phyloP scores from a whole-genome alignment of 805 yeast species.

The Kazachstania kunashirensis region DNA sequence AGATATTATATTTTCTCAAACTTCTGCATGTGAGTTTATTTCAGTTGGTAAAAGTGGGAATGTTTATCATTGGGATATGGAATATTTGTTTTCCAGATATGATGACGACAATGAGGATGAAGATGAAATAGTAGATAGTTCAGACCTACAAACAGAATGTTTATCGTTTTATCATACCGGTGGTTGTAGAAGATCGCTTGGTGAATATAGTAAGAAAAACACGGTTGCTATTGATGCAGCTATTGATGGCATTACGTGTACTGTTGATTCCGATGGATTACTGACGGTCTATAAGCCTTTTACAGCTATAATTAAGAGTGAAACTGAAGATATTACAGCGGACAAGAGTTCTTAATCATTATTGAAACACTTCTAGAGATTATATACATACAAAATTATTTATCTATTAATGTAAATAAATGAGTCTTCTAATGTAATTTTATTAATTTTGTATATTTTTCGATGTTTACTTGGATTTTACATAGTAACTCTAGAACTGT shows the following conservation, averaged over 20 bases:
- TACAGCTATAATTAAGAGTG: slow-evolving; percentile 14
- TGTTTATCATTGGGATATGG: slow-evolving; percentile 29
- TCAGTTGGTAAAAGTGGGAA: slow-evolving; percentile 25
- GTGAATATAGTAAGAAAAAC: slow-evolving; percentile 8
- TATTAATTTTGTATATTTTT: too few relatives aligned
- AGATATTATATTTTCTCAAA: slow-evolving; percentile 19
- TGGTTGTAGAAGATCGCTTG: slow-evolving; percentile 21
- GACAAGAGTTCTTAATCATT: too few relatives aligned
- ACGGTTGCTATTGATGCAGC: slow-evolving; percentile 20
- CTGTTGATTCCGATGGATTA: slow-evolving; percentile 25
- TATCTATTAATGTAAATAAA: too few relatives aligned
- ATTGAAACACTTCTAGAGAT: too few relatives aligned
- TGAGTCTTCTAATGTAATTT: too few relatives aligned
- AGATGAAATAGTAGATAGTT: slow-evolving; percentile 25
- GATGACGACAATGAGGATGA: slow-evolving; percentile 33
- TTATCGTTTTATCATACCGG: slow-evolving; percentile 25
- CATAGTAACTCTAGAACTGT: too few relatives aligned
- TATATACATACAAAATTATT: too few relatives aligned
- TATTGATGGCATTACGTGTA: slow-evolving; percentile 19
- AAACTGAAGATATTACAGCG: too few relatives aligned
- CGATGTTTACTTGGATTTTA: too few relatives aligned
- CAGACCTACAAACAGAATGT: slow-evolving; percentile 13
- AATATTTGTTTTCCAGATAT: slow-evolving; percentile 28
- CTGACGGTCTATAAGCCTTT: slow-evolving; percentile 24
- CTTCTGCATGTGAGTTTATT: slow-evolving; percentile 19